A percentile compares a stretch with the other conserved stretches of the same genome.
These are phyloP conservation scores for Solanum commersonii DNA, from an alignment of 257 asterid species.

Conservation along the genomic window DNA sequence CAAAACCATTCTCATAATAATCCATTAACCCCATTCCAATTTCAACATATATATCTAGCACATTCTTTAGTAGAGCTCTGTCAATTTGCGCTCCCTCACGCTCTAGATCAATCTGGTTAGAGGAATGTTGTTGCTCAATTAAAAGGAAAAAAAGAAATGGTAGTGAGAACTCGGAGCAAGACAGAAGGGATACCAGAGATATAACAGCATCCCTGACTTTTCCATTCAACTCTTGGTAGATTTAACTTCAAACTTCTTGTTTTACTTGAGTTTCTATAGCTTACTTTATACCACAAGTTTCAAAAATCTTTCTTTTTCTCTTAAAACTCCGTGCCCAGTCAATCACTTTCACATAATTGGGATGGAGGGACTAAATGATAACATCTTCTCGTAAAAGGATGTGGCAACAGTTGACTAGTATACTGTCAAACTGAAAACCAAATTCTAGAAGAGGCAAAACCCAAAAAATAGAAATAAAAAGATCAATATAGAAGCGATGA, in stretches of 20 bases:
- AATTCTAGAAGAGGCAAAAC: background rate
- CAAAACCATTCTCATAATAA: conserved; percentile 74
- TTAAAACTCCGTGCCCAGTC: background rate
- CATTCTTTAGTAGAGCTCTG: conserved; percentile 84
- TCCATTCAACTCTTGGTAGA: conserved; percentile 65
- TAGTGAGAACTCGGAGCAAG: background rate
- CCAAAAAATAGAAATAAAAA: background rate
- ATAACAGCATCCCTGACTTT: conserved; percentile 93
- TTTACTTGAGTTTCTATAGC: background rate
- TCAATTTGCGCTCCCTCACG: conserved; percentile 96
- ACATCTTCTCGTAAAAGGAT: background rate
- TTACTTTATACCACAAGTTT: background rate
- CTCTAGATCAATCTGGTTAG: conserved; percentile 80
- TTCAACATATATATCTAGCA: conserved; percentile 89
- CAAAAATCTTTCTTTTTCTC: background rate
- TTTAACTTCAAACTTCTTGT: background rate
- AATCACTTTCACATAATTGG: background rate
- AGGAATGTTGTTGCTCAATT: background rate
- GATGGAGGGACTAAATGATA: background rate
- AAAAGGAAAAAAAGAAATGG: background rate
- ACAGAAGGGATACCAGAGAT: conserved; percentile 52
- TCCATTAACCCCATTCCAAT: conserved; percentile 96
- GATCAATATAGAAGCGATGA: background rate
- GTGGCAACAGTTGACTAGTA: background rate
- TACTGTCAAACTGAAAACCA: background rate